phyloP scores from a whole-genome alignment of 2,329 filamentous ascomycete species.

The Paraphoma chrysanthemicola region DNA sequence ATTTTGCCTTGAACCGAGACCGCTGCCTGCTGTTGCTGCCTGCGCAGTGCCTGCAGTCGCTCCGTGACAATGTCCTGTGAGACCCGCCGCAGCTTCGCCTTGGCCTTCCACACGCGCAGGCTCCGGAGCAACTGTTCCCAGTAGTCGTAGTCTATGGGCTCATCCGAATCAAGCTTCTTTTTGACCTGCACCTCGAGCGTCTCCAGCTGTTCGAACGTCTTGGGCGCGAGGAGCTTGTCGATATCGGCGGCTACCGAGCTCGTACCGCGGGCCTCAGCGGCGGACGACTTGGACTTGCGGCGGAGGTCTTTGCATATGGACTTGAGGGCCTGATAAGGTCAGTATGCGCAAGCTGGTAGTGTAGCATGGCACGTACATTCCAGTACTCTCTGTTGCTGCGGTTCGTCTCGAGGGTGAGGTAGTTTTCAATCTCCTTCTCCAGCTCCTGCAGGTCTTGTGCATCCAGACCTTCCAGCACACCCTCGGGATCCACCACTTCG shows the following conservation, averaged over 20 bases:
- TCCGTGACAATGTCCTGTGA: constrained; percentile 77
- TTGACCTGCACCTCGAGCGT: constrained; percentile 86
- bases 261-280: constrained; percentile 75
- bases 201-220: constrained; percentile 86
- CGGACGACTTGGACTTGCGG: constrained; percentile 67
- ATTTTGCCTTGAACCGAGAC: constrained; percentile 61
- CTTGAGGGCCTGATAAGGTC: constrained; percentile 70
- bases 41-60: constrained; percentile 70
- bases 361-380: constrained; percentile 59
- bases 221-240: constrained; percentile 83
- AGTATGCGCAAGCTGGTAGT: constrained; percentile 25
- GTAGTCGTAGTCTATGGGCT: constrained; percentile 94
- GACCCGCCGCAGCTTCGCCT: constrained; percentile 80
- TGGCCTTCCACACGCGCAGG: constrained; percentile 89
- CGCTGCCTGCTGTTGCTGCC: constrained; percentile 73
- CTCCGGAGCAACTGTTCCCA: constrained; percentile 93
- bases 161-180: constrained; percentile 83
- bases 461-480: constrained; percentile 77
- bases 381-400: constrained; percentile 84
- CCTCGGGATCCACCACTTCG: constrained; percentile 78
- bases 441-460: constrained; percentile 74
- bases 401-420: constrained; percentile 81
- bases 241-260: constrained; percentile 86
- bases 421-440: constrained; percentile 81
- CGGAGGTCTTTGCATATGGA: constrained; percentile 80